Conservation (phyloP, 2,329 filamentous ascomycete species). For the Ilyonectria destructans region DNA sequence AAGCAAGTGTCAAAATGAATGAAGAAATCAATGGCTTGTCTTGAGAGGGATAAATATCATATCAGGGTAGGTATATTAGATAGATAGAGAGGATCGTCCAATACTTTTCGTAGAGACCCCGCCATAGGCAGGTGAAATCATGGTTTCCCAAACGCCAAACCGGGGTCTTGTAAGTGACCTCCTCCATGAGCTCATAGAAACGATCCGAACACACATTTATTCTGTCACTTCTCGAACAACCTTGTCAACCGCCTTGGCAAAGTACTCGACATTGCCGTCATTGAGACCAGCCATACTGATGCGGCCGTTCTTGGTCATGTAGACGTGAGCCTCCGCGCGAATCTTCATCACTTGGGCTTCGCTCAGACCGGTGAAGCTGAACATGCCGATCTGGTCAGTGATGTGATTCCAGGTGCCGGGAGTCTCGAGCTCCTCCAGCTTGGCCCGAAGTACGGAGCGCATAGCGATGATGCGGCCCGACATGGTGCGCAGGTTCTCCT, state of each 20-base stretch:
- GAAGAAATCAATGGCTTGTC: slow-evolving; percentile 20
- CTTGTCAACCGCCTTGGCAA: slow-evolving; percentile 90
- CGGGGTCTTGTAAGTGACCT: slow-evolving; percentile 47
- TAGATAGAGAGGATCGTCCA: slow-evolving; percentile 40
- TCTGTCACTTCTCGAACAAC: slow-evolving; percentile 70
- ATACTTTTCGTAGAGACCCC: slow-evolving; percentile 47
- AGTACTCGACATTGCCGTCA: slow-evolving; percentile 91
- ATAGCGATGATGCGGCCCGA: slow-evolving; percentile 95
- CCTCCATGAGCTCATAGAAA: slow-evolving; percentile 46
- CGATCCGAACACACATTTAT: slow-evolving; percentile 37
- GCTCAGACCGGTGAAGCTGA: slow-evolving; percentile 89
- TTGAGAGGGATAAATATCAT: slow-evolving; percentile 32
- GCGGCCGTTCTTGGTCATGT: slow-evolving; percentile 98
- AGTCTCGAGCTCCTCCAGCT: slow-evolving; percentile 88
- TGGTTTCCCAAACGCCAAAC: slow-evolving; percentile 47
- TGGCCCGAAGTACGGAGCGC: slow-evolving; percentile 83
- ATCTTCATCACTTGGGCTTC: slow-evolving; percentile 83
- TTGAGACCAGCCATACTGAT: slow-evolving; percentile 99
- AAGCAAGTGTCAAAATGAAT: background rate
- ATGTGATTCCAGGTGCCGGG: slow-evolving; percentile 97
- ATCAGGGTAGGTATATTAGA: slow-evolving; percentile 30
- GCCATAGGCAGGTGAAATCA: slow-evolving; percentile 45
- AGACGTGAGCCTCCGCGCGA: slow-evolving; percentile 81
- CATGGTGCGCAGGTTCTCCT: slow-evolving; percentile 93
- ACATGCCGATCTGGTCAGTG: slow-evolving; percentile 99